Conservation (phyloP, 2,329 filamentous ascomycete species). For the Beauveria caledonica region DNA sequence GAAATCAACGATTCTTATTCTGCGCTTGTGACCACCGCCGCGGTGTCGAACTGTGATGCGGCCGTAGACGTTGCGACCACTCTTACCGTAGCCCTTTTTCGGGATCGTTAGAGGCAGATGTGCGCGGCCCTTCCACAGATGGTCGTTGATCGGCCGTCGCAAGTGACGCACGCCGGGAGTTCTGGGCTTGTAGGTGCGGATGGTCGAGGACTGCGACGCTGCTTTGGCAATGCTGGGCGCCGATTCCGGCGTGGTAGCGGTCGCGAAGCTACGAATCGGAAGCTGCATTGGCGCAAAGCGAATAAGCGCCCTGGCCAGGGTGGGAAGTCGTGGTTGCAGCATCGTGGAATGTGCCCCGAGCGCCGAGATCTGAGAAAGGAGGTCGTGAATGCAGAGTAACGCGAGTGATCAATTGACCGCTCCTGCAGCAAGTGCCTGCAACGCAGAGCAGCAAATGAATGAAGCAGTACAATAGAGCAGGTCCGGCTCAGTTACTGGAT, state of each 20-base stretch:
- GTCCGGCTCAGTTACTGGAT: neutral
- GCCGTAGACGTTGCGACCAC: constrained; percentile 83
- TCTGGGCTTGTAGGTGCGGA: constrained; percentile 87
- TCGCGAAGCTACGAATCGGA: constrained; percentile 3
- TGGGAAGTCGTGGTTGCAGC: constrained; percentile 10
- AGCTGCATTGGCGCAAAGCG: constrained; percentile 8
- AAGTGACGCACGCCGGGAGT: constrained; percentile 91
- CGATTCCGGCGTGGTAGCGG: neutral
- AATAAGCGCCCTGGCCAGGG: constrained; percentile 2
- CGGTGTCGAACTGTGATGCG: constrained; percentile 82
- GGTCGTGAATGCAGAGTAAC: neutral
- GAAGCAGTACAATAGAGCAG: neutral
- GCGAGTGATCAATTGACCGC: neutral
- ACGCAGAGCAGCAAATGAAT: neutral
- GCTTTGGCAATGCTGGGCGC: constrained; percentile 16
- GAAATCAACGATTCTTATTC: constrained; percentile 90
- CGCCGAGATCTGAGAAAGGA: neutral
- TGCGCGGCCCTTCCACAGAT: constrained; percentile 90
- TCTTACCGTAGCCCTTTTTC: constrained; percentile 88
- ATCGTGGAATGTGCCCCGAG: neutral
- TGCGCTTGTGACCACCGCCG: constrained; percentile 84
- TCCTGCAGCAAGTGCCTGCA: neutral
- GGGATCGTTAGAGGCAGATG: constrained; percentile 76
- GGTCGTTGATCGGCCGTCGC: constrained; percentile 86
- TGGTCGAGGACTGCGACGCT: constrained; percentile 31